These are phyloP conservation scores for Stephanodiscus triporus DNA, from an alignment of 108 stramenopile species.

Conservation along the genomic window DNA sequence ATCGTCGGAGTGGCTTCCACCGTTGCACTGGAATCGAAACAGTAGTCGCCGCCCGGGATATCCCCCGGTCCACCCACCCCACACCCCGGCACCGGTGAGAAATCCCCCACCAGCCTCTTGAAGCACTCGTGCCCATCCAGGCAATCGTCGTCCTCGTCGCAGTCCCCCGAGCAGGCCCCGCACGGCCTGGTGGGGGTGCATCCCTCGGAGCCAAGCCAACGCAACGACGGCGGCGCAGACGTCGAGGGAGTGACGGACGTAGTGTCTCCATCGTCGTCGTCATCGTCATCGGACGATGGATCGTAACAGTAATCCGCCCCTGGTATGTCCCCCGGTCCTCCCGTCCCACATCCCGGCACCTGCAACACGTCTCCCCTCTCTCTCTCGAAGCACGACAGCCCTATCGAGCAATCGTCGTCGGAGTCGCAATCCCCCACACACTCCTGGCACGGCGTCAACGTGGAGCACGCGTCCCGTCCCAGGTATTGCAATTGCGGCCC, in stretches of 20 bases:
- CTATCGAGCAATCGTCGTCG: constrained; percentile 36
- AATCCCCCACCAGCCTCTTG: constrained; percentile 21
- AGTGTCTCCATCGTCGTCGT: neutral
- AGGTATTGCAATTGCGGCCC: constrained; percentile 32
- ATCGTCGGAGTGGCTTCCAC: neutral
- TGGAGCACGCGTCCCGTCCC: constrained; percentile 1
- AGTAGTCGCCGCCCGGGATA: constrained; percentile 49
- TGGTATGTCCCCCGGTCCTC: constrained; percentile 33
- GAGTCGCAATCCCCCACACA: constrained; percentile 54
- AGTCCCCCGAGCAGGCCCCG: constrained; percentile 41
- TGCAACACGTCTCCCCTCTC: constrained; percentile 30
- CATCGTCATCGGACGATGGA: constrained; percentile 7
- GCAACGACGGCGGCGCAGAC: constrained; percentile 4
- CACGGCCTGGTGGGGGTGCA: constrained; percentile 36
- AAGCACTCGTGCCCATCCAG: constrained; percentile 22
- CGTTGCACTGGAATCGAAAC: constrained; percentile 17
- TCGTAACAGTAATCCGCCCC: constrained; percentile 50
- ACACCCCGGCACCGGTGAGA: constrained; percentile 34
- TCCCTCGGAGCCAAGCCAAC: constrained; percentile 40
- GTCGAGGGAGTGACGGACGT: constrained; percentile 6
- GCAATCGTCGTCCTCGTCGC: constrained; percentile 38
- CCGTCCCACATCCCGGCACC: constrained; percentile 41
- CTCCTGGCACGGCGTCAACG: constrained; percentile 15
- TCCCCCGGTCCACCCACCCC: constrained; percentile 41
- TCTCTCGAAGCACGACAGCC: constrained; percentile 51